Conservation (phyloP, 768 basidiomycete species). For the Rhodotorula diobovata region DNA sequence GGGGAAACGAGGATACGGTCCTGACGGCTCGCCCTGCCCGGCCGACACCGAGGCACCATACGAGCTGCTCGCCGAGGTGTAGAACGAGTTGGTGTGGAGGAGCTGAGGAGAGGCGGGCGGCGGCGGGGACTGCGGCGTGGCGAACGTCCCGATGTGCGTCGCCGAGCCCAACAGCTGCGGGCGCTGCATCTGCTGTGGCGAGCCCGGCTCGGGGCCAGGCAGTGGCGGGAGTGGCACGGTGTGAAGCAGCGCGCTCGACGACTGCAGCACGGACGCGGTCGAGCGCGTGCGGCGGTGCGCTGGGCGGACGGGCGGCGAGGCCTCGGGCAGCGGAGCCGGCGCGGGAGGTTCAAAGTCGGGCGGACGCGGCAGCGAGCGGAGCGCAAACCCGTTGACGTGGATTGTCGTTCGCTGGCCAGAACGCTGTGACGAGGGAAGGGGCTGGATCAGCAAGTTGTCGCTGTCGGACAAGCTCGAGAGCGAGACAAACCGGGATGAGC, state of each 20-base stretch:
- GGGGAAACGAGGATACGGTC: neutral
- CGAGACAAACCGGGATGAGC: slow-evolving; percentile 23
- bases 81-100: neutral
- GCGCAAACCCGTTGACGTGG: slow-evolving; percentile 20
- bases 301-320: slow-evolving; percentile 11
- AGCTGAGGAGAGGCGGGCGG: neutral
- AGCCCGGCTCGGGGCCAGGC: neutral
- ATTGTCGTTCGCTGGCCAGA: slow-evolving; percentile 7
- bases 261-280: slow-evolving; percentile 6
- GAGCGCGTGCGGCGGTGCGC: slow-evolving; percentile 31
- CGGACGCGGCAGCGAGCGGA: slow-evolving; percentile 19
- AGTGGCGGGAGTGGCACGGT: slow-evolving; percentile 10
- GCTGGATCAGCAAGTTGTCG: neutral
- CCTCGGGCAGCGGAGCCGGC: neutral
- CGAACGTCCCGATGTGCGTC: slow-evolving; percentile 1
- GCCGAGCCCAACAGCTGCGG: neutral
- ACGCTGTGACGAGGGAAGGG: neutral
- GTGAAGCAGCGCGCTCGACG: neutral
- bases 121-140: neutral
- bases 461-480: neutral
- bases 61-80: slow-evolving; percentile 4
- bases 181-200: neutral
- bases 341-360: slow-evolving; percentile 26
- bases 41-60: neutral
- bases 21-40: too few species aligned